A percentile compares a stretch with the other conserved stretches of the same genome.
These are phyloP conservation scores for Notholithocarpus densiflorus DNA, from an alignment of 306 rosid species.

Conservation along the genomic window DNA sequence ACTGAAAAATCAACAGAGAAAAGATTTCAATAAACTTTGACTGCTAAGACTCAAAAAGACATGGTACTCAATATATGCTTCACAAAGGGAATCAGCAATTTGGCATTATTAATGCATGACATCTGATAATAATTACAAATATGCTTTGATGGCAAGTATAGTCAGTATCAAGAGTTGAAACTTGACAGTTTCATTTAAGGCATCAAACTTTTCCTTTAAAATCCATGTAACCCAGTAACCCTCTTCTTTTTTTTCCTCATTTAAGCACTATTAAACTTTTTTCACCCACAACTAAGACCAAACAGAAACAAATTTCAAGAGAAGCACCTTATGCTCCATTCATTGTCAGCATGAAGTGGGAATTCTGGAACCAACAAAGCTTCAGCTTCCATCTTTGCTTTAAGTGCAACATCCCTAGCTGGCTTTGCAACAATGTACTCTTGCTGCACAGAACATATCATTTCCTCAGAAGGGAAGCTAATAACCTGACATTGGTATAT, in stretches of 20 bases:
- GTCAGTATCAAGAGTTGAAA: neutral
- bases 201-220: neutral
- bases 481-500: neutral
- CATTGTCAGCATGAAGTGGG: slow-evolving; percentile 83
- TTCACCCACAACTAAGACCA: neutral
- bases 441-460: slow-evolving; percentile 45
- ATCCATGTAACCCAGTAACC: neutral
- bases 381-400: slow-evolving; percentile 78
- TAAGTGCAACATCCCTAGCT: slow-evolving; percentile 84
- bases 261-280: neutral
- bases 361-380: slow-evolving; percentile 45
- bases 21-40: slow-evolving; percentile 1
- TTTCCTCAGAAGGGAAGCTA: slow-evolving; percentile 2
- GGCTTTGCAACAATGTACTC: slow-evolving; percentile 73
- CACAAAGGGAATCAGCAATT: neutral
- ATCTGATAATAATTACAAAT: neutral
- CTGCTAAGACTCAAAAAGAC: slow-evolving; percentile 8
- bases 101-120: neutral
- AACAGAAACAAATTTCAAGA: neutral
- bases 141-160: neutral
- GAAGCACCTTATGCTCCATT: slow-evolving; percentile 91
- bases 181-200: neutral
- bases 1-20: slow-evolving; percentile 46
- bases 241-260: neutral
- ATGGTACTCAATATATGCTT: neutral